Percentiles rank a stretch among this genome's conserved stretches.
Evolutionary conservation across 306 rosid genomes (phyloP).

Genomic region (Luffa acutangula): DNA sequence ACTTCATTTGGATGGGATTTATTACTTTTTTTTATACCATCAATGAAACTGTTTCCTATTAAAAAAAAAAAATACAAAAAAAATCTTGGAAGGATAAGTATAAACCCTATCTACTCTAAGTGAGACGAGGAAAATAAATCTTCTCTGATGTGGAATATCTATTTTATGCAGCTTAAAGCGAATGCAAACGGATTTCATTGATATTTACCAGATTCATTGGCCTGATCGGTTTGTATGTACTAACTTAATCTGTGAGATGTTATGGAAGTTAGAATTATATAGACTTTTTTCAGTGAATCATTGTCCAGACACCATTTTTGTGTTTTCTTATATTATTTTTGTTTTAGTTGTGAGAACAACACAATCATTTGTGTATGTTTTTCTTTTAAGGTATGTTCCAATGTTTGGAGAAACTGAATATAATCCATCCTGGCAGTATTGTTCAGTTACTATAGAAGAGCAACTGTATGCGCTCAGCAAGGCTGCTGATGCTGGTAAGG

Average conservation of each 20-base stretch:
- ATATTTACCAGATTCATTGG: constrained; percentile 92
- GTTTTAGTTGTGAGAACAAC: not conserved
- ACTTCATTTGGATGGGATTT: not conserved
- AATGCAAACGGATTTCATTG: constrained; percentile 72
- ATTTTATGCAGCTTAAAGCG: constrained; percentile 54
- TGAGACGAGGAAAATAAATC: not conserved
- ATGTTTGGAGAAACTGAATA: constrained; percentile 91
- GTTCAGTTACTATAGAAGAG: constrained; percentile 54
- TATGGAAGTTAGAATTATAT: not conserved
- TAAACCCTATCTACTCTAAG: not conserved
- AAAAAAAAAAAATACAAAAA: no score
- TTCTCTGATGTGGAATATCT: constrained; percentile 12
- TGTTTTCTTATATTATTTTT: not conserved
- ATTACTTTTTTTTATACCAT: not conserved
- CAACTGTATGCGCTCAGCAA: constrained; percentile 63
- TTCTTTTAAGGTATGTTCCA: constrained; percentile 59
- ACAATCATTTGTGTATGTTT: not conserved
- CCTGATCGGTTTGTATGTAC: constrained; percentile 92
- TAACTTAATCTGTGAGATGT: constrained; percentile 9
- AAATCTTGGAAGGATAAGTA: not conserved
- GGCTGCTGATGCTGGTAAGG: constrained; percentile 73
- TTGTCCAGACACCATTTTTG: not conserved
- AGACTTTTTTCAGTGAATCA: not conserved
- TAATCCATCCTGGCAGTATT: constrained; percentile 51
- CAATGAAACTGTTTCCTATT: no score